A percentile compares a stretch with the other conserved stretches of the same genome.
Evolutionary conservation across 2,329 filamentous ascomycete species (phyloP).

Genomic region (Scleromitrula shiraiana): DNA sequence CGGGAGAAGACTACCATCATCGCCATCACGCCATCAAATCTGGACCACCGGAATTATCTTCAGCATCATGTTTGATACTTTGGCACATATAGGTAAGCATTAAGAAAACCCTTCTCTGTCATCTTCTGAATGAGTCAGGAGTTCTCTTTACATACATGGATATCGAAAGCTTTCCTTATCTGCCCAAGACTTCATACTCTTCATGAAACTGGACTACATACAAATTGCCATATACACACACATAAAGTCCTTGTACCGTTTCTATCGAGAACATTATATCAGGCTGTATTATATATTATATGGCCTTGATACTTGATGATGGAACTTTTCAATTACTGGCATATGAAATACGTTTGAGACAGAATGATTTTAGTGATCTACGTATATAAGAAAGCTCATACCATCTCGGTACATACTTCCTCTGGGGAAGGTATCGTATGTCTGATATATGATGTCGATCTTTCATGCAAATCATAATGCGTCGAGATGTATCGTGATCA

Average conservation of each 20-base stretch:
- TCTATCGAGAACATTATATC: too few relatives aligned
- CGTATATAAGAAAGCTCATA: not conserved
- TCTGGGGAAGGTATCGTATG: not conserved
- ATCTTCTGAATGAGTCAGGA: not conserved
- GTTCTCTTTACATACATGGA: not conserved
- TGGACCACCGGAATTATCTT: too few relatives aligned
- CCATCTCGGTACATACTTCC: not conserved
- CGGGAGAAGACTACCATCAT: not conserved
- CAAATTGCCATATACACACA: too few relatives aligned
- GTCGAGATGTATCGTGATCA: not conserved
- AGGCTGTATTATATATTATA: too few relatives aligned
- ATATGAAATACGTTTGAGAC: not conserved
- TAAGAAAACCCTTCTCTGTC: not conserved
- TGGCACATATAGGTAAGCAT: constrained; percentile 10
- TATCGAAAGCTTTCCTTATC: not conserved
- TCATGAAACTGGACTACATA: too few relatives aligned
- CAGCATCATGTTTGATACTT: constrained; percentile 10
- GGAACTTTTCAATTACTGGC: not conserved
- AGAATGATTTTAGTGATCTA: not conserved
- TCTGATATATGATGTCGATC: not conserved
- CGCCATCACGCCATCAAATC: not conserved
- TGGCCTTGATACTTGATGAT: too few relatives aligned
- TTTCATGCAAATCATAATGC: not conserved
- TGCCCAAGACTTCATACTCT: not conserved
- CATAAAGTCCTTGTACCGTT: too few relatives aligned